These are phyloP conservation scores for Apophysomyces trapeziformis DNA, from an alignment of 371 early-diverging fungal species.

Conservation along the genomic window DNA sequence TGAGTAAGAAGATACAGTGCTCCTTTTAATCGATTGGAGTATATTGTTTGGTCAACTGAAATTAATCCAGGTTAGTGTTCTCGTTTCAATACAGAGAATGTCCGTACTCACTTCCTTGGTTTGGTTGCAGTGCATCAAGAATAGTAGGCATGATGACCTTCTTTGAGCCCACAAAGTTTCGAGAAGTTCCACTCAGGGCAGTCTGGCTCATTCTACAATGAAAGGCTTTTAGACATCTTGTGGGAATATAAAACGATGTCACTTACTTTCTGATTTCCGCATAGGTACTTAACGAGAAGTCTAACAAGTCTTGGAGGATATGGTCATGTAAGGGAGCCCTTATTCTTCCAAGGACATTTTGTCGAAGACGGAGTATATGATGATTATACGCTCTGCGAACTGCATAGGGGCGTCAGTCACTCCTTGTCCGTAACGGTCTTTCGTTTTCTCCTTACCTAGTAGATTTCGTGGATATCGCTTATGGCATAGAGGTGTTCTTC, in stretches of 20 bases:
- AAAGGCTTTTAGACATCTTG: background rate
- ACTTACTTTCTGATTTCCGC: constrained; percentile 72
- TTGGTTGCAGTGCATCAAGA: constrained; percentile 57
- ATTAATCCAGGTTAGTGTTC: background rate
- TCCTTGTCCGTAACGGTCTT: constrained; percentile 3
- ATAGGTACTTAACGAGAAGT: constrained; percentile 73
- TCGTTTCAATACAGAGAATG: background rate
- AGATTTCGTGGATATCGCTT: constrained; percentile 59
- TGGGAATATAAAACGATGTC: background rate
- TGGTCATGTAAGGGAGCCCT: constrained; percentile 51
- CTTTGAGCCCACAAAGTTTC: constrained; percentile 65
- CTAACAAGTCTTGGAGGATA: constrained; percentile 61
- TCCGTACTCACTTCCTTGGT: constrained; percentile 32
- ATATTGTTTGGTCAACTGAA: constrained; percentile 35
- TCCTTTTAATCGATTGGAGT: constrained; percentile 76
- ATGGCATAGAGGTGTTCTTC: constrained; percentile 45
- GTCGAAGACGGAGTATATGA: constrained; percentile 64
- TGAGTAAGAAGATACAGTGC: constrained; percentile 72
- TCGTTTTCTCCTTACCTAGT: constrained; percentile 28
- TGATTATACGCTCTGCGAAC: constrained; percentile 58
- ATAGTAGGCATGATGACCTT: constrained; percentile 59
- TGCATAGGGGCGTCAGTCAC: constrained; percentile 12
- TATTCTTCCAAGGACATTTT: constrained; percentile 58
- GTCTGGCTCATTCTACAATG: constrained; percentile 56
- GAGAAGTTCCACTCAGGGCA: constrained; percentile 57